Evolutionary conservation across 1,284 basidiomycete genomes (phyloP).

Genomic region (Ceratorhiza oryzae-sativae): DNA sequence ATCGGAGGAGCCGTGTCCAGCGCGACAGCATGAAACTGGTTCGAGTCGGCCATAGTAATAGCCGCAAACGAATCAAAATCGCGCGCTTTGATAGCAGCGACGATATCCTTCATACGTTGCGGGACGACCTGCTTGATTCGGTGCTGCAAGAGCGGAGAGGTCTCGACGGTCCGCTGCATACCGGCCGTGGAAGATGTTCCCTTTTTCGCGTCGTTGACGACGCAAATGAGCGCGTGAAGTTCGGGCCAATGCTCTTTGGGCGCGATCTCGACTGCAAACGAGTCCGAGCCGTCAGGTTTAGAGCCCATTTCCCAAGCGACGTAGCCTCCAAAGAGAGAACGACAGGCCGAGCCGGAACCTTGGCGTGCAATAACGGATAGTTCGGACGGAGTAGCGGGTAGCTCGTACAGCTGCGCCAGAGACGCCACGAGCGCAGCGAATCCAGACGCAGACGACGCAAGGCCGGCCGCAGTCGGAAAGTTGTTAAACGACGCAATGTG

Average conservation of each 20-base stretch:
- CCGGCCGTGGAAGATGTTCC: conserved; percentile 93
- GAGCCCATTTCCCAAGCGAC: conserved; percentile 93
- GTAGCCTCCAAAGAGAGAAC: conserved; percentile 96
- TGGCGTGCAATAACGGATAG: conserved; percentile 96
- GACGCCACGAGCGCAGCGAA: conserved; percentile 95
- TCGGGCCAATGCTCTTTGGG: conserved; percentile 91
- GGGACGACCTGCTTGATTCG: conserved; percentile 91
- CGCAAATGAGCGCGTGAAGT: conserved; percentile 96
- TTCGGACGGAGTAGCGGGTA: conserved; percentile 70
- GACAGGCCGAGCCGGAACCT: conserved; percentile 96
- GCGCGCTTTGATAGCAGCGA: conserved; percentile 74
- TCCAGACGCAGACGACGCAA: conserved; percentile 96
- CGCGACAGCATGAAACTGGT: conserved; percentile 97
- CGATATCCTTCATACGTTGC: conserved; percentile 83
- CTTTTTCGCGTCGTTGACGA: conserved; percentile 97
- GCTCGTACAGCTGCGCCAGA: conserved; percentile 84
- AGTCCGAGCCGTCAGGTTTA: conserved; percentile 78
- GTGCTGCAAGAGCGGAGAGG: conserved; percentile 87
- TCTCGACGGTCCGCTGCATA: conserved; percentile 97
- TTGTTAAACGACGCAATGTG: conserved; percentile 97
- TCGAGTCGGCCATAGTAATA: conserved; percentile 97
- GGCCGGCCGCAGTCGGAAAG: conserved; percentile 97
- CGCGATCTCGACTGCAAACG: conserved; percentile 87
- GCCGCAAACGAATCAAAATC: conserved; percentile 91
- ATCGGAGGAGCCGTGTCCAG: conserved; percentile 98